A percentile compares a stretch with the other conserved stretches of the same genome.
Conservation (phyloP, 345 rosid genomes). For the Psidium friedrichsthalianum region DNA sequence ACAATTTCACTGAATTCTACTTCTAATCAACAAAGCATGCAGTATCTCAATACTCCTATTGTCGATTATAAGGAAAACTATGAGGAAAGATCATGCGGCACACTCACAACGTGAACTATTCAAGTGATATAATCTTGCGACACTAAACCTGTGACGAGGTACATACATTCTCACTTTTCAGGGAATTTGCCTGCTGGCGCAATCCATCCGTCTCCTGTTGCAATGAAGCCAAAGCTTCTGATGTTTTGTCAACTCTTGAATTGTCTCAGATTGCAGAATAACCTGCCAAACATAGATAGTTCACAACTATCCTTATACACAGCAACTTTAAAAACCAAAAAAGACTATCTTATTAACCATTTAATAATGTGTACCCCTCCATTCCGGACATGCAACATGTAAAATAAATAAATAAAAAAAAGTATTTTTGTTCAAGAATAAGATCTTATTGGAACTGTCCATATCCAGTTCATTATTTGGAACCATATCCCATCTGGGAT, state of each 20-base stretch:
- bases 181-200: constrained; percentile 51
- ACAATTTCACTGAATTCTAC: neutral
- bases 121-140: constrained; percentile 10
- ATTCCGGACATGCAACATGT: neutral
- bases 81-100: neutral
- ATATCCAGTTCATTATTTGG: neutral
- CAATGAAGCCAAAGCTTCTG: constrained; percentile 58
- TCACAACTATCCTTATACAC: neutral
- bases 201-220: constrained; percentile 69
- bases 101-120: neutral
- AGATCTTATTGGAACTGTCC: neutral
- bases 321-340: neutral
- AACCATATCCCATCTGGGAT: neutral
- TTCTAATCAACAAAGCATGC: neutral
- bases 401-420: neutral
- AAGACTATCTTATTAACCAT: neutral
- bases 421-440: neutral
- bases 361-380: no score
- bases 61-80: neutral
- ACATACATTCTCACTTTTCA: constrained; percentile 57
- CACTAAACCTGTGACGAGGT: neutral
- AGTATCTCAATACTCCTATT: neutral
- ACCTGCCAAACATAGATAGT: constrained; percentile 40
- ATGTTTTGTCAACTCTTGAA: constrained; percentile 85
- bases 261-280: constrained; percentile 86